A percentile compares a stretch with the other conserved stretches of the same genome.
These are phyloP conservation scores for Trametes pubescens DNA, from an alignment of 1,284 basidiomycete species.

Conservation along the genomic window DNA sequence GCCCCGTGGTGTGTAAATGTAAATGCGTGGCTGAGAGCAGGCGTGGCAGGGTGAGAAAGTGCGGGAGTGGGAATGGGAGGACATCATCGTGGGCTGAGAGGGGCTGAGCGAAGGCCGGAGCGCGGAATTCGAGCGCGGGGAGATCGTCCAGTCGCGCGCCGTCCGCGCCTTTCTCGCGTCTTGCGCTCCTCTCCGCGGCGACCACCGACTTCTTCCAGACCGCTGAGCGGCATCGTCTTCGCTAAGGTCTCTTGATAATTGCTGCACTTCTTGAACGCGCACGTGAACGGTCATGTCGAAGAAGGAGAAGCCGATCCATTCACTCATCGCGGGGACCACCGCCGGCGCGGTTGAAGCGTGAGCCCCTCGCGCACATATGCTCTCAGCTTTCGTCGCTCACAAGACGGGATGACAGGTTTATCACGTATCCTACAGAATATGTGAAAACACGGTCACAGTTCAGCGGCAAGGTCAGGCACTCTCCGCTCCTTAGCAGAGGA, in stretches of 20 bases:
- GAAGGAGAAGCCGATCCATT: conserved; percentile 83
- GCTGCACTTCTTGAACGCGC: neutral
- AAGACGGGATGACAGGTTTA: conserved; percentile 54
- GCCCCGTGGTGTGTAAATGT: neutral
- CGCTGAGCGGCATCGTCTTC: neutral
- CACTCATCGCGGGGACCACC: conserved; percentile 89
- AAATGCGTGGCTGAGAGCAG: neutral
- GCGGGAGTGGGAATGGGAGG: neutral
- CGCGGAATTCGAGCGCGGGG: conserved; percentile 19
- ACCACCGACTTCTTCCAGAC: neutral
- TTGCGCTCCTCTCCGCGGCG: conserved; percentile 7
- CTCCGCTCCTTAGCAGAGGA: neutral
- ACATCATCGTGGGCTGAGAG: conserved; percentile 16
- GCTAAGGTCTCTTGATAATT: neutral
- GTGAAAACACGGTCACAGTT: conserved; percentile 90
- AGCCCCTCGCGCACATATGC: neutral
- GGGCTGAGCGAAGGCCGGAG: conserved; percentile 10
- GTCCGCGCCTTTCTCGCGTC: conserved; percentile 3
- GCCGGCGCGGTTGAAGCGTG: conserved; percentile 95
- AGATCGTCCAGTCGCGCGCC: conserved; percentile 21
- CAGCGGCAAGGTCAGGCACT: conserved; percentile 66
- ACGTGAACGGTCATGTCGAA: conserved; percentile 43
- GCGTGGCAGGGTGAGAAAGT: neutral
- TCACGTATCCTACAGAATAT: conserved; percentile 94
- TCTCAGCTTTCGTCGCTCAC: neutral